These are phyloP conservation scores for Phytophthora citricola DNA, from an alignment of 352 stramenopile species.

Conservation along the genomic window DNA sequence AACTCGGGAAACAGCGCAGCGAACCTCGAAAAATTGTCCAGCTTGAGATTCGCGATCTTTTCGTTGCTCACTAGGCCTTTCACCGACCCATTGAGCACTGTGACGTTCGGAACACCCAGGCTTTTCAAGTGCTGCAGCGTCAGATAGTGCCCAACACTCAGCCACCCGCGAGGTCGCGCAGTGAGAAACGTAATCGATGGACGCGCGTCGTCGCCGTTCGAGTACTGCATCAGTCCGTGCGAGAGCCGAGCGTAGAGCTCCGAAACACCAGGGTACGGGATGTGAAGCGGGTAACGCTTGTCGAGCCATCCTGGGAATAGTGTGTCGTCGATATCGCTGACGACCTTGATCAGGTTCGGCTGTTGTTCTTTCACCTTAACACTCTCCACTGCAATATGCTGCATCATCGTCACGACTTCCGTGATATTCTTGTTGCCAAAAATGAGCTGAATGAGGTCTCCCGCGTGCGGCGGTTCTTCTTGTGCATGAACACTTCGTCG, in stretches of 20 bases:
- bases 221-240: slow-evolving; percentile 46
- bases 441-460: slow-evolving; percentile 81
- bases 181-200: slow-evolving; percentile 87
- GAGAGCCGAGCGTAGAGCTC: slow-evolving; percentile 77
- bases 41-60: slow-evolving; percentile 85
- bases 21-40: slow-evolving; percentile 85
- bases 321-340: slow-evolving; percentile 90
- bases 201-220: slow-evolving; percentile 35
- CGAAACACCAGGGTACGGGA: slow-evolving; percentile 81
- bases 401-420: slow-evolving; percentile 82
- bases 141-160: slow-evolving; percentile 80
- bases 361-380: slow-evolving; percentile 66
- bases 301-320: slow-evolving; percentile 83
- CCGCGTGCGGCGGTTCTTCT: slow-evolving; percentile 64
- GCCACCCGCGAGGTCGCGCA: slow-evolving; percentile 77
- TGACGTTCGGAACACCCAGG: slow-evolving; percentile 75
- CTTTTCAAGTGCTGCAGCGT: slow-evolving; percentile 83
- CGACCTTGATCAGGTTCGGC: slow-evolving; percentile 79
- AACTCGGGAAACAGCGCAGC: slow-evolving; percentile 84
- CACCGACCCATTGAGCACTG: slow-evolving; percentile 81
- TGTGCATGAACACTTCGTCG: slow-evolving; percentile 13
- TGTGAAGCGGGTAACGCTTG: slow-evolving; percentile 74
- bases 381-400: slow-evolving; percentile 84
- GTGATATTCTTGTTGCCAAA: slow-evolving; percentile 83
- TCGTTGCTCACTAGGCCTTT: slow-evolving; percentile 83